These are phyloP conservation scores for Hericium rajendrae DNA, from an alignment of 768 basidiomycete genomes.

Conservation along the genomic window DNA sequence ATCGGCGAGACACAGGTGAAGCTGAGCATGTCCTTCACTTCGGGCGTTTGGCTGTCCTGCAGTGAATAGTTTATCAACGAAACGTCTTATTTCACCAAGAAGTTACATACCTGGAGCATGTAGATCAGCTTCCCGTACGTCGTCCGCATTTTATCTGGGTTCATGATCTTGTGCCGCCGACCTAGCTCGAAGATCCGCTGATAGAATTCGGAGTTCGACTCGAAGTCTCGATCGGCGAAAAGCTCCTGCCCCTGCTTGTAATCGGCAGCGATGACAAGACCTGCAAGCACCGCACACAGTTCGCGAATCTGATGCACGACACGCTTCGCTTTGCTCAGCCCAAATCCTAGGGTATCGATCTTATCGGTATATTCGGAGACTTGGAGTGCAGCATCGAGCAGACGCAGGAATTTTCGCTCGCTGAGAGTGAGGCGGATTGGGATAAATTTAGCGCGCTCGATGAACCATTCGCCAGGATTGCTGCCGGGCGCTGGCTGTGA, in stretches of 20 bases:
- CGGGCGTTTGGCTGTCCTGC: slow-evolving; percentile 77
- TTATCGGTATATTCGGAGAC: slow-evolving; percentile 89
- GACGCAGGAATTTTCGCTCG: slow-evolving; percentile 78
- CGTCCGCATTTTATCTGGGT: slow-evolving; percentile 84
- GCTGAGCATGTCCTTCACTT: slow-evolving; percentile 69
- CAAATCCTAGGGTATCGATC: slow-evolving; percentile 73
- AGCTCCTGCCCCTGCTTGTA: slow-evolving; percentile 86
- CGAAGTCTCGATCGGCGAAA: slow-evolving; percentile 74
- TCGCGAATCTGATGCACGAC: slow-evolving; percentile 83
- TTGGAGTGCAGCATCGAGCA: slow-evolving; percentile 75
- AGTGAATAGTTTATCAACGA: slow-evolving; percentile 5
- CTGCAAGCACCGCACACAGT: slow-evolving; percentile 81
- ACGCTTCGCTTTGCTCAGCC: slow-evolving; percentile 75
- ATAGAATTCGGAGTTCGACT: slow-evolving; percentile 72
- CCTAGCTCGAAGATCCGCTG: slow-evolving; percentile 76
- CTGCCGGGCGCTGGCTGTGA: slow-evolving; percentile 52
- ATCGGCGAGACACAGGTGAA: slow-evolving; percentile 77
- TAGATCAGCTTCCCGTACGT: slow-evolving; percentile 85
- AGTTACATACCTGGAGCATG: slow-evolving; percentile 52
- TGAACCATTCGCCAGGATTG: slow-evolving; percentile 75
- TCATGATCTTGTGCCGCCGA: slow-evolving; percentile 83
- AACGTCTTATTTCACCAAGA: neutral
- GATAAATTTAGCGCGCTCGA: slow-evolving; percentile 73
- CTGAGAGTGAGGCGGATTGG: slow-evolving; percentile 64
- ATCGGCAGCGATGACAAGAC: slow-evolving; percentile 71